Conservation (phyloP, 2,329 filamentous ascomycete species). For the Camptophora hylomeconis region DNA sequence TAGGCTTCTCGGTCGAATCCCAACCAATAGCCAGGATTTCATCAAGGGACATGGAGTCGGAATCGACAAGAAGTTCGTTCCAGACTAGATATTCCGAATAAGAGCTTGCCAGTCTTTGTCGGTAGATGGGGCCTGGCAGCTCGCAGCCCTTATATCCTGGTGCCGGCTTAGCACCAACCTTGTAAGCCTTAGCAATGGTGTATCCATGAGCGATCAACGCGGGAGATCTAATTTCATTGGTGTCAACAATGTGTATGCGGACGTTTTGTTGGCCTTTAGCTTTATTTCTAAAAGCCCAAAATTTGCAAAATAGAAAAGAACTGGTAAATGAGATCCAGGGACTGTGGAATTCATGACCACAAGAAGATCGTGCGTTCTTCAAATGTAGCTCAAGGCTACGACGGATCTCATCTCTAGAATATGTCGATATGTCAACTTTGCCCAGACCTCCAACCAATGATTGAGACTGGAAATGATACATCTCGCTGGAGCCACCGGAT, state of each 20-base stretch:
- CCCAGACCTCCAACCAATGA: background rate
- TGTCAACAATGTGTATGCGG: background rate
- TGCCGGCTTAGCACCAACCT: background rate
- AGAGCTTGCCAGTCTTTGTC: background rate
- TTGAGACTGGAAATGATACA: background rate
- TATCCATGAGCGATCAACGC: background rate
- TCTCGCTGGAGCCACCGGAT: background rate
- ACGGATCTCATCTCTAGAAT: background rate
- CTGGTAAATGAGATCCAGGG: slow-evolving; percentile 1
- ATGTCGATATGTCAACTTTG: background rate
- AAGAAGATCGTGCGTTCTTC: background rate
- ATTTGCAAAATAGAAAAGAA: background rate
- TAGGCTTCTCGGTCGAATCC: too few species aligned
- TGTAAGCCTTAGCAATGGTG: background rate
- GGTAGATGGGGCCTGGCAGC: too few species aligned
- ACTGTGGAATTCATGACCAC: too few species aligned
- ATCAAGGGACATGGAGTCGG: background rate
- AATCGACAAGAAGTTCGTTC: background rate
- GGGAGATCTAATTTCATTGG: background rate
- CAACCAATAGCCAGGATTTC: too few species aligned
- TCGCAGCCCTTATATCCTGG: too few species aligned
- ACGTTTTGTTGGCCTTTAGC: background rate
- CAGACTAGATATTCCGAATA: background rate
- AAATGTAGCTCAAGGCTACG: background rate
- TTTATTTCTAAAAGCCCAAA: background rate